Evolutionary conservation across 129 eudicot species (phyloP).

Genomic region (Deinandra increscens): DNA sequence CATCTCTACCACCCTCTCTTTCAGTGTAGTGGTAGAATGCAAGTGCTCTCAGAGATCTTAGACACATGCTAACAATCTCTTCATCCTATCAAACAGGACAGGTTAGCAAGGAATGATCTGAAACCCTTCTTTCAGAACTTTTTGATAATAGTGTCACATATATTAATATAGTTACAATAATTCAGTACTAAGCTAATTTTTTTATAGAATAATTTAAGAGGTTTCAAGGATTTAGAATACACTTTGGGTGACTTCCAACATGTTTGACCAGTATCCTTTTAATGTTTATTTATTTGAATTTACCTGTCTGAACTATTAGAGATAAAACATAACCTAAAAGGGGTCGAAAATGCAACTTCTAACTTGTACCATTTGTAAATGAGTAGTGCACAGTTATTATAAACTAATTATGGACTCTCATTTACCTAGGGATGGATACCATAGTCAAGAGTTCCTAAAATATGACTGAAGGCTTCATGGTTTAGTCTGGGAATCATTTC

Average conservation of each 20-base stretch:
- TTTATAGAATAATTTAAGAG: neutral
- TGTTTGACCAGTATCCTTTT: neutral
- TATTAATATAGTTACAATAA: neutral
- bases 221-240: neutral
- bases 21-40: conserved; percentile 84
- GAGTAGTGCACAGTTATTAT: neutral
- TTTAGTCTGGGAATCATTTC: conserved; percentile 79
- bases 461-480: conserved; percentile 66
- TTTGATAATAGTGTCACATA: neutral
- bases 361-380: neutral
- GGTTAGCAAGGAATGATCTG: neutral
- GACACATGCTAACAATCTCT: conserved; percentile 83
- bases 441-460: conserved; percentile 70
- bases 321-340: neutral
- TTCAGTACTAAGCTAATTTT: neutral
- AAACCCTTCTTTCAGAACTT: neutral
- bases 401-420: neutral
- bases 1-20: conserved; percentile 56
- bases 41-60: conserved; percentile 78
- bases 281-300: neutral
- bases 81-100: conserved; percentile 45
- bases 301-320: neutral
- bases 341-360: neutral
- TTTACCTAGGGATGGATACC: conserved; percentile 91
- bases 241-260: neutral